Base-by-base conservation (phyloP, 768 basidiomycete genomes). In the Serendipita vermifera region DNA sequence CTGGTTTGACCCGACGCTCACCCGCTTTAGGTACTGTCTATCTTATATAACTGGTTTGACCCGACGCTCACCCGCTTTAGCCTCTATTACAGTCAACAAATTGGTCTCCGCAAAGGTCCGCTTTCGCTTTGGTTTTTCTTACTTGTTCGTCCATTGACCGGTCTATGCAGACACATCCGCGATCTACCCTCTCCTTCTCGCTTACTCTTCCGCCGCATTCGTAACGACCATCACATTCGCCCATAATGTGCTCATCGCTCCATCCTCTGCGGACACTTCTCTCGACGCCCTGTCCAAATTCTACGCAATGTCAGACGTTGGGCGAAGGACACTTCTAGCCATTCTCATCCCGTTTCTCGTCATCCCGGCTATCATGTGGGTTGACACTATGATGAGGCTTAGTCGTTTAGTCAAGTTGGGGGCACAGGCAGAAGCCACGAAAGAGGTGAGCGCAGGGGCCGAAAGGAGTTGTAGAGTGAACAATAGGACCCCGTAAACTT, bases 301-400 rank as follows among this genome's bases (percentile, higher is more conserved):
- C n/a, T 51, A 51, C 29, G 46, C 46, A 26, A 20, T 51, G 20
- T 26, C 46, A 6, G 46, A 51, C 6, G 46, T 26, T 15, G 46
- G 46, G 31, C 17, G 46, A 20, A n/a, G 46, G 46, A 22, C 46
- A 29, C 24, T 26, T 26, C 9, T 51, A 26, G 17, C n/a, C 22
- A 20, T 29, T 6, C 24, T 26, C 46, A 51, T 51, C 27, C 9
- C 22, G 9, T 51, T 20, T n/a, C 27, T 51, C 20, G 20, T 51
- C 46, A 26, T 51, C 29, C 46, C 46, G 4, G 46, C 46, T n/a
- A 29, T 51, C n/a, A 51, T 51, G 46, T 51, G 46, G 46, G 46
- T 51, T 15, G 46, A 51, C 22, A 51, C 31, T 20, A 4, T 51
- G 20, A 29, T 51, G 5, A 20, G 46, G 9, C 9, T 26, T 6